Conservation (phyloP, 116 monocot species). For the Papilionanthe hybrid region DNA sequence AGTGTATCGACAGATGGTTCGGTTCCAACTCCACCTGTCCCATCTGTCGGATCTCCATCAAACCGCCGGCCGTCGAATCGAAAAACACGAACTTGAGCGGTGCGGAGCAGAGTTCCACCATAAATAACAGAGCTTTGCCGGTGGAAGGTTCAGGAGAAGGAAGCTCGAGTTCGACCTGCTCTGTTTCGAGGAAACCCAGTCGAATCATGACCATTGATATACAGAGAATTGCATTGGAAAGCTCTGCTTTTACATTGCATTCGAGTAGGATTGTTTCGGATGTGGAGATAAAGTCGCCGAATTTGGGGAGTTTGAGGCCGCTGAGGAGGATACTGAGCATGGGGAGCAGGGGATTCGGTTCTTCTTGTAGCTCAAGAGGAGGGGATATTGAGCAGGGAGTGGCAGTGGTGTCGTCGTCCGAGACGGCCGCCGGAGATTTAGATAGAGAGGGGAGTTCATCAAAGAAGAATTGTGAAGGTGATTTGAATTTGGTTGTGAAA, state of each 20-base stretch:
- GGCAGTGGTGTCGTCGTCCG: neutral
- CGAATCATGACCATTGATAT: constrained; percentile 11
- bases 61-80: neutral
- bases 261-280: constrained; percentile 10
- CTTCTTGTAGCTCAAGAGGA: constrained; percentile 1
- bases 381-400: neutral
- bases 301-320: constrained; percentile 7
- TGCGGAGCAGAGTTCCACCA: neutral
- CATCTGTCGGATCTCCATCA: constrained; percentile 27
- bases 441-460: neutral
- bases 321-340: constrained; percentile 14
- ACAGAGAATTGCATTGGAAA: constrained; percentile 8
- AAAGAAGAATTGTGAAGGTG: neutral
- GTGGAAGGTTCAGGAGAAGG: neutral
- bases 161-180: neutral
- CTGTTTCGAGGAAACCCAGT: neutral
- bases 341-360: constrained; percentile 3
- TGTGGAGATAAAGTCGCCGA: constrained; percentile 6
- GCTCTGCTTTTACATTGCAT: neutral
- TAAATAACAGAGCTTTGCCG: neutral
- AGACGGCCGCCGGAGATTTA: neutral
- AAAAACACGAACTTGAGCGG: neutral
- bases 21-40: constrained; percentile 28
- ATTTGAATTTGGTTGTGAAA: too few species aligned
- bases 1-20: constrained; percentile 42